Evolutionary conservation across 257 asterid species (phyloP).

Genomic region (Nemophila menziesii): DNA sequence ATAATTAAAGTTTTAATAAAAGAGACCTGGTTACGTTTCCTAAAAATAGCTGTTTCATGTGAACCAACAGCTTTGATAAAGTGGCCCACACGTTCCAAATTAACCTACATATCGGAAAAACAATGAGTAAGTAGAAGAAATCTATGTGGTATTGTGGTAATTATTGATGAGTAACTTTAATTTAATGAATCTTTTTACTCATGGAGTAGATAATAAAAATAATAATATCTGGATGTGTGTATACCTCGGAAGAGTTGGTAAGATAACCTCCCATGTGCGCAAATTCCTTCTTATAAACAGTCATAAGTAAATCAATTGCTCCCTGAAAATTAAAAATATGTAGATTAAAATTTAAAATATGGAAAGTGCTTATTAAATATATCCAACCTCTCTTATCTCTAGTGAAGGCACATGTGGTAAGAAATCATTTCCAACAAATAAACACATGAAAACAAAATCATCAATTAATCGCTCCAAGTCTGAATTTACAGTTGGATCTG

Average conservation of each 20-base stretch:
- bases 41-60: constrained; percentile 35
- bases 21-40: constrained; percentile 36
- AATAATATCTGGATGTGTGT: not conserved
- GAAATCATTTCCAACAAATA: constrained; percentile 65
- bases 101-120: constrained; percentile 27
- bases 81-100: constrained; percentile 37
- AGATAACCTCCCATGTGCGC: constrained; percentile 55
- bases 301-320: constrained; percentile 47
- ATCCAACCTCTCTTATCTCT: constrained; percentile 53
- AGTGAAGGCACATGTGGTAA: constrained; percentile 56
- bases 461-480: constrained; percentile 48
- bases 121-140: not conserved
- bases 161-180: not conserved
- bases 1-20: not conserved
- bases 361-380: constrained; percentile 8
- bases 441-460: constrained; percentile 58
- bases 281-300: constrained; percentile 45
- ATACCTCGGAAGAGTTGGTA: constrained; percentile 41
- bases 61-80: constrained; percentile 42
- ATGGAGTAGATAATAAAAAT: not conserved
- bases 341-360: not conserved
- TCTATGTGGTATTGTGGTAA: not conserved
- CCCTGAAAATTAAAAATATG: constrained; percentile 26
- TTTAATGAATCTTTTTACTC: not conserved
- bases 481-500: constrained; percentile 23